Base-by-base conservation (phyloP, 352 stramenopile species). In the Phytophthora sojae region DNA sequence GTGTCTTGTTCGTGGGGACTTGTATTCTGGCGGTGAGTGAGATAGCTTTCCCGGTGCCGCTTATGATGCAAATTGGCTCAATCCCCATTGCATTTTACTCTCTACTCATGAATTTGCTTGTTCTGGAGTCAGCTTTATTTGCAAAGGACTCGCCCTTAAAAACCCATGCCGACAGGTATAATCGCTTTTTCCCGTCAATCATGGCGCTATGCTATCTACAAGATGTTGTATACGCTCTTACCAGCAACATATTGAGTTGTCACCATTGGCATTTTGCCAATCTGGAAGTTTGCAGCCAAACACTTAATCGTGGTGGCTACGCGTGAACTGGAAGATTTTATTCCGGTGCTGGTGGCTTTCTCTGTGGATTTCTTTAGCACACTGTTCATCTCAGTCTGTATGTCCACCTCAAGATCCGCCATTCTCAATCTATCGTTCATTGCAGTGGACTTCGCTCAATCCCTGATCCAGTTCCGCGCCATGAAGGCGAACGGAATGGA, bases 21-120 rank as follows among this genome's bases (percentile, higher is more conserved):
- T 54, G 32, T 55, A 2, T 59, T 5, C 23, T 60, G 4, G 50
- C 17, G 0, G 37, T 37, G 2, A 45, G 2, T 2, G 39, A 29
- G 6, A 47, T 71, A 4, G 64, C 25, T 2, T 71, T 71, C 21
- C 64, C 64, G 14, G 26, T 66, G 1, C 64, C 64, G 3, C 25
- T 66, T 4, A 61, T 61, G 49, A 30, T 39, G 35, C 57, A 71
- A 23, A 11, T 66, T 37, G 50, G 23, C 2, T 6, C 19, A 30
- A 6, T 53, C 17, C 47, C 47, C 2, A 8, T 30, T 32, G 47
- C n/a, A 32, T 6, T 53, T 30, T 53, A 30, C 12, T 1, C 19
- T 6, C 6, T 53, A 7, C 4, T 53, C 5, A 29, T 53, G 47
- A 11, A 14, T 11, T 4, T 2, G 17, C 21, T 53, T 3, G 19